phyloP scores from a whole-genome alignment of 2,329 filamentous ascomycete genomes.

The Periconia sp. region DNA sequence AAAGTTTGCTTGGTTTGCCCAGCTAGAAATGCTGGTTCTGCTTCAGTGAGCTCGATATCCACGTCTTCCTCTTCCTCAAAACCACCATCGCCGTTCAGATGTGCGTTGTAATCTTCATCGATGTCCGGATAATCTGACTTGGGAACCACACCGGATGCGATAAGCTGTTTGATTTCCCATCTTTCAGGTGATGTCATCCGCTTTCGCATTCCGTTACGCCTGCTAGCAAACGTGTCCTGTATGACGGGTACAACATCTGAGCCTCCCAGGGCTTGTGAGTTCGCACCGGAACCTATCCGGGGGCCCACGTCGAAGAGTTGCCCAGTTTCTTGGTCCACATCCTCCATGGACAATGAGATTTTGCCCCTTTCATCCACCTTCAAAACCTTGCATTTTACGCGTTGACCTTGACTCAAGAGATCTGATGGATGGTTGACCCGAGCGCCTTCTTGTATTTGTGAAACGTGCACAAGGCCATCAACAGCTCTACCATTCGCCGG shows the following conservation, averaged over 20 bases:
- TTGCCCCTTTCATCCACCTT: conserved; percentile 75
- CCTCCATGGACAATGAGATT: conserved; percentile 93
- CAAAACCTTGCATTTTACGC: conserved; percentile 89
- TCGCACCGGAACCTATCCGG: conserved; percentile 84
- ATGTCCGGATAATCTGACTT: conserved; percentile 93
- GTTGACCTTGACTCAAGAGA: conserved; percentile 75
- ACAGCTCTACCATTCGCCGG: conserved; percentile 57
- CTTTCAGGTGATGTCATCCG: conserved; percentile 93
- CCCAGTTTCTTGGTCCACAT: conserved; percentile 88
- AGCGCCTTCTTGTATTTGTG: conserved; percentile 79
- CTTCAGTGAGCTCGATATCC: conserved; percentile 94
- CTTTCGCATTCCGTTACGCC: conserved; percentile 67
- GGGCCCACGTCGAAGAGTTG: conserved; percentile 78
- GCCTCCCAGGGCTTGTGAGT: conserved; percentile 78
- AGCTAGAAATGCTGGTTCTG: conserved; percentile 92
- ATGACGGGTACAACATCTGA: conserved; percentile 63
- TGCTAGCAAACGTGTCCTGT: conserved; percentile 57
- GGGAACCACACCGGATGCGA: conserved; percentile 90
- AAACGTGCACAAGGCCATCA: conserved; percentile 92
- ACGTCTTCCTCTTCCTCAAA: conserved; percentile 95
- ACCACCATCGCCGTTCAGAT: conserved; percentile 79
- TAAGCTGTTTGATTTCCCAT: conserved; percentile 97
- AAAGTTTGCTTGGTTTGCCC: conserved; percentile 96
- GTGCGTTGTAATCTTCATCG: conserved; percentile 90
- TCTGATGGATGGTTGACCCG: conserved; percentile 93